Percentiles rank a stretch among this genome's conserved stretches.
These are phyloP conservation scores for Trichoderma reesei DNA, from an alignment of 495 filamentous ascomycete genomes.

Conservation along the genomic window DNA sequence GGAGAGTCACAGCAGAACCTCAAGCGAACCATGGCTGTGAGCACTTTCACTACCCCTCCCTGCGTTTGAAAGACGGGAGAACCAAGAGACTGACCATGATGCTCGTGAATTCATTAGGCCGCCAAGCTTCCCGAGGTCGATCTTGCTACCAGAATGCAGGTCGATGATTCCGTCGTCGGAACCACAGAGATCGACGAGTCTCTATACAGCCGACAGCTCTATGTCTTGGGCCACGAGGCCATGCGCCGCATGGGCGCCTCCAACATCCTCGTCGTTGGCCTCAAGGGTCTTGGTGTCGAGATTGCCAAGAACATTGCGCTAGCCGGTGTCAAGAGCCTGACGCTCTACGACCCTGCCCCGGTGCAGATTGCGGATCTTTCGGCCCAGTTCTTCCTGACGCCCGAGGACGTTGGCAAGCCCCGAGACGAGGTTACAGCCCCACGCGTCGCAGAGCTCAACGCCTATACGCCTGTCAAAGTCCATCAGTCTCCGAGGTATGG, in stretches of 20 bases:
- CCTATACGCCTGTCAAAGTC: conserved; percentile 81
- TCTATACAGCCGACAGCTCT: conserved; percentile 94
- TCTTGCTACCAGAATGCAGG: conserved; percentile 71
- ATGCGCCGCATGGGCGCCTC: conserved; percentile 99
- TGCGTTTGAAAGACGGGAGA: background rate
- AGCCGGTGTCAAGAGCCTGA: conserved; percentile 77
- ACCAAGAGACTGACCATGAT: conserved; percentile 15
- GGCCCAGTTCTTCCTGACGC: conserved; percentile 90
- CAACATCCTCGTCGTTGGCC: conserved; percentile 83
- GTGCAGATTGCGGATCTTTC: conserved; percentile 78
- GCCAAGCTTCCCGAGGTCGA: conserved; percentile 41
- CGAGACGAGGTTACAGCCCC: conserved; percentile 80
- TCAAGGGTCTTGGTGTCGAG: conserved; percentile 92
- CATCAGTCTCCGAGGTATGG: conserved; percentile 46
- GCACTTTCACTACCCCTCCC: conserved; percentile 22
- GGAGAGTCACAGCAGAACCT: conserved; percentile 61
- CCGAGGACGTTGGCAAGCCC: conserved; percentile 83
- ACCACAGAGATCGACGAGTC: conserved; percentile 83
- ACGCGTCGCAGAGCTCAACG: conserved; percentile 87
- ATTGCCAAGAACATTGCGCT: conserved; percentile 99
- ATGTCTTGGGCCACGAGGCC: conserved; percentile 96
- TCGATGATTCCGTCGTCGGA: conserved; percentile 52
- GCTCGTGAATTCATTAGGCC: conserved; percentile 23
- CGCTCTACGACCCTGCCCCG: conserved; percentile 77
- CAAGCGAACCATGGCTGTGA: conserved; percentile 80